Evolutionary conservation across 2,329 filamentous ascomycete genomes (phyloP), one percentile per base, ranked within the genome.

Genomic region (Helicocarpus griseus): DNA sequence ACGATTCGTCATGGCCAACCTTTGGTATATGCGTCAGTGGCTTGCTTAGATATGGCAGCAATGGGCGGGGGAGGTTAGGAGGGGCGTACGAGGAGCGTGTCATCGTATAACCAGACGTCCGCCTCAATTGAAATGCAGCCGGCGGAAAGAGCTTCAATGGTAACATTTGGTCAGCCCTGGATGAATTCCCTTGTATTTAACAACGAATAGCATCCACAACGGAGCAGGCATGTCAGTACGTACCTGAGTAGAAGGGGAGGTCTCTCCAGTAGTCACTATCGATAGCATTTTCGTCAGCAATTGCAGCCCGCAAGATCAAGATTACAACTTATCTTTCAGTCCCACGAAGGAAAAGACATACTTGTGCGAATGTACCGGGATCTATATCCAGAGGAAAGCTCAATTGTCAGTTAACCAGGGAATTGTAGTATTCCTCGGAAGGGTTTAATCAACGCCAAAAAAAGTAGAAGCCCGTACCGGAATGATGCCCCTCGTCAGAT

Each of bases 181-280:
- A 19, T 28, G 13, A 26, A 14, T 41, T 41, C 24, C 24, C n/a
- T n/a, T 21, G 19, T 44, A 44, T 31, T 17, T 31, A 31, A 31
- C 3, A 3, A 13, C 14, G 19, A 21, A 19, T 7, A 29, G 26
- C 2, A 22, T 29, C 19, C 24, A 14, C 11, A n/a, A 19, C 5
- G n/a, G n/a, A n/a, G n/a, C n/a, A n/a, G n/a, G n/a, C n/a, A 58
- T 55, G 24, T 8, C 24, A 22, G 22, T 24, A 40, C 31, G 7
- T 62, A 70, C 68, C 68, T 5, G 70, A 70, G 35, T 72, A 75
- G 40, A 74, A 69, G n/a, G 72, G 72, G 1, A 72, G 60, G 41
- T 66, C 64, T 52, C 71, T 65, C 71, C 70, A 72, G 64, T 83
- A 83, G 59, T 83, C 80, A 62, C 83, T 85, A 61, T 81, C 76